Evolutionary conservation across 176 grass and related monocot species (phyloP).

Genomic region (Triticum monococcum): DNA sequence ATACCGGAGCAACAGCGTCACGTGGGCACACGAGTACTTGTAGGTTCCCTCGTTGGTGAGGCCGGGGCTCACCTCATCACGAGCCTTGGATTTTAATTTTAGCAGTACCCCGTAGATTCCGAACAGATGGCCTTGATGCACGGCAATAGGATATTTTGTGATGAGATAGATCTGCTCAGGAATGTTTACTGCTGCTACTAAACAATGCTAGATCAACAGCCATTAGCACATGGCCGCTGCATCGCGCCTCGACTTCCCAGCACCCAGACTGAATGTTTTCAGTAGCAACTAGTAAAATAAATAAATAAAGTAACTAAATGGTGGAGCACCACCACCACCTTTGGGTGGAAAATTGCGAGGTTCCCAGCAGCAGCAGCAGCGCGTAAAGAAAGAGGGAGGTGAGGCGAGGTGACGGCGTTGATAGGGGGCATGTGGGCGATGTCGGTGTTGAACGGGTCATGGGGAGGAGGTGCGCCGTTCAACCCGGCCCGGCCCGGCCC

Average conservation of each 20-base stretch:
- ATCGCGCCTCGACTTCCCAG: neutral
- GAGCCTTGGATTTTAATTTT: neutral
- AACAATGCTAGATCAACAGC: neutral
- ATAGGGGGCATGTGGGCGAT: neutral
- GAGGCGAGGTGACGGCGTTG: neutral
- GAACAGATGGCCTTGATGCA: neutral
- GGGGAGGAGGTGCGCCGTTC: neutral
- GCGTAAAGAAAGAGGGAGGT: neutral
- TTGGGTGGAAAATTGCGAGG: neutral
- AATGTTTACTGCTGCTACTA: neutral
- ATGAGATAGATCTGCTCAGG: constrained; percentile 13
- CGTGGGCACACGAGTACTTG: neutral
- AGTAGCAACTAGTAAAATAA: neutral
- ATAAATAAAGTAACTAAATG: neutral
- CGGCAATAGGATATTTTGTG: neutral
- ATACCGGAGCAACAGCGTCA: neutral
- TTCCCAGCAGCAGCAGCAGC: too few species aligned
- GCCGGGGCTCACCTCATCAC: neutral
- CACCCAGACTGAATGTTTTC: neutral
- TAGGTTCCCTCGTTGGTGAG: neutral
- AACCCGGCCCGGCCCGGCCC: neutral
- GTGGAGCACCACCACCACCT: neutral
- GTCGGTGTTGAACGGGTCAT: constrained; percentile 19
- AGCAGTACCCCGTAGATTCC: neutral
- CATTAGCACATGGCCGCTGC: neutral